These are phyloP conservation scores for Leccinum disarticulatum DNA, from an alignment of 768 basidiomycete genomes.

Conservation along the genomic window DNA sequence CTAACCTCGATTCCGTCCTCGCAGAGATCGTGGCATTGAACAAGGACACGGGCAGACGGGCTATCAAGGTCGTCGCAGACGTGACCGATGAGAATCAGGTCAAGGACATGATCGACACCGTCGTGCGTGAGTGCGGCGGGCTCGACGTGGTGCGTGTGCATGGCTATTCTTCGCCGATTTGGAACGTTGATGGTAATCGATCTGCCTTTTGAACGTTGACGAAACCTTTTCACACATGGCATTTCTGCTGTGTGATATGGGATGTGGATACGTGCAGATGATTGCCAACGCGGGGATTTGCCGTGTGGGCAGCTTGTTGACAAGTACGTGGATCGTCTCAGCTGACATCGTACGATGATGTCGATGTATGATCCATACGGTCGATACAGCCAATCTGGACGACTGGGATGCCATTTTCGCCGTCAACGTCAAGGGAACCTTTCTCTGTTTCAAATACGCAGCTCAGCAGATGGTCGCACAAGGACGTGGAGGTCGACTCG, in stretches of 20 bases:
- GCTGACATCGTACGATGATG: not conserved
- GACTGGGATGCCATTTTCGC: conserved; percentile 29
- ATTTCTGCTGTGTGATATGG: not conserved
- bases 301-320: conserved; percentile 2
- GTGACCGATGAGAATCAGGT: conserved; percentile 8
- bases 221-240: not conserved
- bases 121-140: conserved; percentile 9
- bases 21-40: not conserved
- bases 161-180: not conserved
- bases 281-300: conserved; percentile 16
- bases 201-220: not conserved
- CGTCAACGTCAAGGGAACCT: conserved; percentile 18
- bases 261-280: conserved; percentile 4
- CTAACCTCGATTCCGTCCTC: conserved; percentile 4
- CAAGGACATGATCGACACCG: conserved; percentile 13
- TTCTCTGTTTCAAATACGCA: conserved; percentile 27
- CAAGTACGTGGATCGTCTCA: conserved; percentile 3
- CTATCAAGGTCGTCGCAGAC: not conserved
- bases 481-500: conserved; percentile 7
- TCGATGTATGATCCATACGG: not conserved
- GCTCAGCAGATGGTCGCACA: conserved; percentile 26
- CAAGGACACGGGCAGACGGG: not conserved
- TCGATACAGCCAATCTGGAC: conserved; percentile 10
- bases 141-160: conserved; percentile 14
- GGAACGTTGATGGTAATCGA: not conserved